Conservation (phyloP, 2,329 filamentous ascomycete species). For the Pseudocercospora fijiensis region DNA sequence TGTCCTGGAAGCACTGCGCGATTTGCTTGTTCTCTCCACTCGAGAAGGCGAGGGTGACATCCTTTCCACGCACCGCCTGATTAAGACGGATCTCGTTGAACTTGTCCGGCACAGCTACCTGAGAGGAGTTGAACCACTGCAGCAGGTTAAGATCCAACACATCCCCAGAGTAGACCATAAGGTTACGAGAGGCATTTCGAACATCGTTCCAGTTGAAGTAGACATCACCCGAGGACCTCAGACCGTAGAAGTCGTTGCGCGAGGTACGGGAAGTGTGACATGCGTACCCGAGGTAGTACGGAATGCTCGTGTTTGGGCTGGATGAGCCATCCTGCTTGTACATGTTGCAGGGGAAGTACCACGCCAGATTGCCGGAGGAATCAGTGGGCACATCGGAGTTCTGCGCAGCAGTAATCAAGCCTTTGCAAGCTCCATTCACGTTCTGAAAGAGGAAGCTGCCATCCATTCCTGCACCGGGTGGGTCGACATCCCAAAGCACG, state of each 20-base stretch:
- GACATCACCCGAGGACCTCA: constrained; percentile 75
- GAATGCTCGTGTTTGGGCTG: constrained; percentile 68
- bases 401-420: constrained; percentile 69
- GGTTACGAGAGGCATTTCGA: constrained; percentile 80
- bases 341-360: constrained; percentile 92
- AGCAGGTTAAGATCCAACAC: constrained; percentile 88
- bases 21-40: constrained; percentile 73
- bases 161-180: constrained; percentile 91
- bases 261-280: constrained; percentile 76
- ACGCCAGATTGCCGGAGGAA: constrained; percentile 70
- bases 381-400: constrained; percentile 79
- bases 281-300: constrained; percentile 78
- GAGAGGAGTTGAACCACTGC: constrained; percentile 80
- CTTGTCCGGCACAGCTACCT: constrained; percentile 71
- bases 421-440: constrained; percentile 96
- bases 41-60: constrained; percentile 87
- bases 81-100: constrained; percentile 79
- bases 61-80: constrained; percentile 71
- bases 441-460: constrained; percentile 98
- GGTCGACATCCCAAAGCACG: constrained; percentile 80
- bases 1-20: constrained; percentile 84
- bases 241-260: constrained; percentile 72
- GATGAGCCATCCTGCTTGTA: constrained; percentile 93
- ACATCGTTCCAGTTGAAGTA: constrained; percentile 97
- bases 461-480: constrained; percentile 82